Conservation (phyloP, 768 basidiomycete species). For the Cubamyces sp. region DNA sequence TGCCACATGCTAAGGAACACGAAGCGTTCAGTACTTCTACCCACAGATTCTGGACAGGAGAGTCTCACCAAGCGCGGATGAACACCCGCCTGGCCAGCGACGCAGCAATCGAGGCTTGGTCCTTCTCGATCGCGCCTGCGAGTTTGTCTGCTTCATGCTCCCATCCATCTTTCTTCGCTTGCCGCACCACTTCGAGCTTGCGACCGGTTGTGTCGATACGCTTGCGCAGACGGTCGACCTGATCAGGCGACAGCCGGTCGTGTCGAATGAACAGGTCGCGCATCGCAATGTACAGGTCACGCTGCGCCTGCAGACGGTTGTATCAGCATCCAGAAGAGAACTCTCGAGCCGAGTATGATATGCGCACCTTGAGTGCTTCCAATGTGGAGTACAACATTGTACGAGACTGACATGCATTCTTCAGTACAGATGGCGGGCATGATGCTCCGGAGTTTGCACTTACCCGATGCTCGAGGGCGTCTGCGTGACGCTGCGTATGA, state of each 20-base stretch:
- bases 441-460: slow-evolving; percentile 29
- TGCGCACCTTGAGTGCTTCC: slow-evolving; percentile 72
- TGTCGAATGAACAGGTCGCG: slow-evolving; percentile 86
- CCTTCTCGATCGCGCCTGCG: slow-evolving; percentile 74
- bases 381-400: slow-evolving; percentile 67
- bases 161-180: slow-evolving; percentile 80
- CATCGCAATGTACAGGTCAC: slow-evolving; percentile 85
- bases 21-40: neutral
- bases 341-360: too few relatives aligned
- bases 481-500: slow-evolving; percentile 73
- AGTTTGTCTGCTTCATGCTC: slow-evolving; percentile 83
- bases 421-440: neutral
- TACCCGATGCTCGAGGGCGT: slow-evolving; percentile 75
- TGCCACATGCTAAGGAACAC: slow-evolving; percentile 81
- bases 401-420: slow-evolving; percentile 51
- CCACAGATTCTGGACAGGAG: neutral
- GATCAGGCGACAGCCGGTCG: slow-evolving; percentile 87
- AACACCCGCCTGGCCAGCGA: slow-evolving; percentile 82
- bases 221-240: slow-evolving; percentile 86
- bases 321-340: too few relatives aligned
- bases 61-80: slow-evolving; percentile 78
- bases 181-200: slow-evolving; percentile 77
- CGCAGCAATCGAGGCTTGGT: slow-evolving; percentile 78
- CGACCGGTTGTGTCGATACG: slow-evolving; percentile 75
- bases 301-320: slow-evolving; percentile 57